These are phyloP conservation scores for Cnidoscolus chayamansa DNA, from an alignment of 441 rosid species.

Conservation along the genomic window DNA sequence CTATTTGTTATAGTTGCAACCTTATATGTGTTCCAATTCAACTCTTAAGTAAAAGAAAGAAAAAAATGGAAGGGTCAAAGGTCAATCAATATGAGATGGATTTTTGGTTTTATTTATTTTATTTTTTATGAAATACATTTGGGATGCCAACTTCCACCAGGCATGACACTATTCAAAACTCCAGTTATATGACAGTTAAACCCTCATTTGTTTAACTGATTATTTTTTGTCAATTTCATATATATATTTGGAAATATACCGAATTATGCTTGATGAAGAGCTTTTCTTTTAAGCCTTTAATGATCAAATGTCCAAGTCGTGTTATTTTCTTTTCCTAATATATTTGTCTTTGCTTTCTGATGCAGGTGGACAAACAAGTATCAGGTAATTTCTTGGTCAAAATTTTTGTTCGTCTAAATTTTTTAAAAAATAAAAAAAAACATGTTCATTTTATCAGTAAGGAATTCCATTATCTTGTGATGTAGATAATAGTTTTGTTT, in stretches of 20 bases:
- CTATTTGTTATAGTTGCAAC: too few relatives aligned
- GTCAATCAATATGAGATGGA: not conserved
- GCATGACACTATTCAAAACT: not conserved
- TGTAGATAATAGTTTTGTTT: not conserved
- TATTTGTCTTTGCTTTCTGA: conserved; percentile 20
- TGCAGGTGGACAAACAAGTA: conserved; percentile 82
- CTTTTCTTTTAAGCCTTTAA: not conserved
- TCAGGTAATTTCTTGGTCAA: conserved; percentile 46
- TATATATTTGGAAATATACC: not conserved
- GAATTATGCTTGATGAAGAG: not conserved
- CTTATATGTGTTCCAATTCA: not conserved
- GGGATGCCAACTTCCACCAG: not conserved
- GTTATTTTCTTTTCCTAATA: conserved; percentile 10
- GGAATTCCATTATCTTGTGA: not conserved
- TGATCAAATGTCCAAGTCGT: not conserved
- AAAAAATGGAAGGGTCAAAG: not conserved
- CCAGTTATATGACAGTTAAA: not conserved
- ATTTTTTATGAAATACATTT: not conserved
- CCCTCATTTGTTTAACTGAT: not conserved
- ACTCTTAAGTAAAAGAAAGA: not conserved
- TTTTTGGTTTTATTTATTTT: not conserved
- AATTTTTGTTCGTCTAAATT: not conserved
- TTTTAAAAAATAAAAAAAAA: not conserved
- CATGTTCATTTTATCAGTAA: not conserved
- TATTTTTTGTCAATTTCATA: not conserved